Evolutionary conservation across 176 grass and related monocot species (phyloP).

Genomic region (Dactylis glomerata): DNA sequence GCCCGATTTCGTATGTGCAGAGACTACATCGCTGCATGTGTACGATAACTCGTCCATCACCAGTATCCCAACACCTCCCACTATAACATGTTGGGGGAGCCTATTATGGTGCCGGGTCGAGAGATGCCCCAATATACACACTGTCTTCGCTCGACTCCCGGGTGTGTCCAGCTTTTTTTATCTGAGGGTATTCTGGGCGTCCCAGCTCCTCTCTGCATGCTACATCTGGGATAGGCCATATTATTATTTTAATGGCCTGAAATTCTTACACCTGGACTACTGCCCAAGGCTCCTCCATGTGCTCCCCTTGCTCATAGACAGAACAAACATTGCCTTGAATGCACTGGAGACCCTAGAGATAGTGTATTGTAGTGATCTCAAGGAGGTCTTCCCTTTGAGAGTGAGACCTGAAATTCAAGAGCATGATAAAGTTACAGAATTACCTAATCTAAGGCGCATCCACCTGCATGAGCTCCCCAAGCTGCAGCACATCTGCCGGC

Average conservation of each 20-base stretch:
- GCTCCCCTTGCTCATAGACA: not conserved
- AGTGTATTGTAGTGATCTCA: not conserved
- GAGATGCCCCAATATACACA: not conserved
- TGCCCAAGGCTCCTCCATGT: constrained; percentile 1
- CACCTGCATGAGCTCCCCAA: constrained; percentile 14
- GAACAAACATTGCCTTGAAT: not conserved
- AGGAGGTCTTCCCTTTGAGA: not conserved
- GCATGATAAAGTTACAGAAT: not conserved
- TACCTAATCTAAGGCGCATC: fast-evolving
- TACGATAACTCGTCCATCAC: not conserved
- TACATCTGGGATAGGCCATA: not conserved
- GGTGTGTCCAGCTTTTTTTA: not conserved
- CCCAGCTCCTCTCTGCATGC: not conserved
- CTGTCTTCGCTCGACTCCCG: not conserved
- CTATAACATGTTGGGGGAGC: fast-evolving
- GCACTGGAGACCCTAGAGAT: not conserved
- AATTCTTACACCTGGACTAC: not conserved
- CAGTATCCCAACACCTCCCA: not conserved
- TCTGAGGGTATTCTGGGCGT: not conserved
- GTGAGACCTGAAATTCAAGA: not conserved
- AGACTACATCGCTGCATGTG: not conserved
- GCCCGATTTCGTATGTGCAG: not conserved
- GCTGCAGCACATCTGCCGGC: not conserved
- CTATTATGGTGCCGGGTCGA: not conserved
- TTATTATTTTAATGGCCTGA: fast-evolving